A percentile compares a stretch with the other conserved stretches of the same genome.
phyloP scores from a whole-genome alignment of 805 yeast species.

The Candida endomychidarum region DNA sequence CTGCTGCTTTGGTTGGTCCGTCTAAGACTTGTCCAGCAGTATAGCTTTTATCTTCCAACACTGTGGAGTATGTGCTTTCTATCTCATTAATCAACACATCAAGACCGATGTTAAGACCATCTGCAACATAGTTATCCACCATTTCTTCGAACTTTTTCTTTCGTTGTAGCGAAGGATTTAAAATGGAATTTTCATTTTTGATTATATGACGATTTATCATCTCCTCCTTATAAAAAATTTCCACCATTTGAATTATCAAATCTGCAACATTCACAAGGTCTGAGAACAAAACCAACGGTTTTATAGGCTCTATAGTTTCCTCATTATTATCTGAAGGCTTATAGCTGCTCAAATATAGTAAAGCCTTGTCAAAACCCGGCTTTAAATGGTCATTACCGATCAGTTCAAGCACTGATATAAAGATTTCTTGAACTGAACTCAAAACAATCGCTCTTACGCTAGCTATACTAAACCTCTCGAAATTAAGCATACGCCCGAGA shows the following conservation, averaged over 20 bases:
- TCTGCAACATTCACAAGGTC: slow-evolving; percentile 93
- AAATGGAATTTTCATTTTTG: slow-evolving; percentile 71
- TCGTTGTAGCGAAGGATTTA: slow-evolving; percentile 71
- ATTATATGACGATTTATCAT: slow-evolving; percentile 57
- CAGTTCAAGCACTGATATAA: slow-evolving; percentile 60
- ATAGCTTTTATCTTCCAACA: slow-evolving; percentile 49
- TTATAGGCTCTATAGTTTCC: slow-evolving; percentile 47
- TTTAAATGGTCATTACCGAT: slow-evolving; percentile 75
- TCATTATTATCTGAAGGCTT: slow-evolving; percentile 49
- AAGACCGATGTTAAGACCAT: slow-evolving; percentile 89
- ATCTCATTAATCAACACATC: slow-evolving; percentile 84
- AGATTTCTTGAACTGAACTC: slow-evolving; percentile 56
- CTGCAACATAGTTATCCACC: slow-evolving; percentile 87
- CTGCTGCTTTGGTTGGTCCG: slow-evolving; percentile 62
- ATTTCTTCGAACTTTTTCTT: slow-evolving; percentile 79
- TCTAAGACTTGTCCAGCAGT: slow-evolving; percentile 37
- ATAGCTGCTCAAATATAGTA: slow-evolving; percentile 65
- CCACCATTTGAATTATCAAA: slow-evolving; percentile 86
- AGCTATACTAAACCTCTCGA: slow-evolving; percentile 35
- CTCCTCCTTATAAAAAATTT: slow-evolving; percentile 87
- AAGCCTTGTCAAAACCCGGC: slow-evolving; percentile 82
- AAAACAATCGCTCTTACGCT: slow-evolving; percentile 32
- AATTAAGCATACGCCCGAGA: slow-evolving; percentile 54
- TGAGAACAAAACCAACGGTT: slow-evolving; percentile 82
- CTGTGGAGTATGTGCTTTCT: slow-evolving; percentile 45